These are phyloP conservation scores for Nemania sp. DNA, from an alignment of 2,329 filamentous ascomycete species.

Conservation along the genomic window DNA sequence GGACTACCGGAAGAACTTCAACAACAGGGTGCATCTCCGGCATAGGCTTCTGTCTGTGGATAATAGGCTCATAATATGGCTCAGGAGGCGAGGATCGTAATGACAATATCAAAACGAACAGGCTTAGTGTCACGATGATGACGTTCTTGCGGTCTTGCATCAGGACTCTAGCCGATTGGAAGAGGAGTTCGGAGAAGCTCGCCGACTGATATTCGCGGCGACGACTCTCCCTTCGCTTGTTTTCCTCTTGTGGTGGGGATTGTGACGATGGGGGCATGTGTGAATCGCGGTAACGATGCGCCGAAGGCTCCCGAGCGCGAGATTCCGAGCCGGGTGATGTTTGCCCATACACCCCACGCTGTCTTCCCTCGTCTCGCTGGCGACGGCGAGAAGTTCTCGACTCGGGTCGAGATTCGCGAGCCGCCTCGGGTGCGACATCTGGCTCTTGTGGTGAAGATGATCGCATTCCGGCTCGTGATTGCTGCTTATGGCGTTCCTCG, in stretches of 20 bases:
- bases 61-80: constrained; percentile 49
- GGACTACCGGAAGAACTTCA: constrained; percentile 25
- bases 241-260: constrained; percentile 47
- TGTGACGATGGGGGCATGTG: constrained; percentile 47
- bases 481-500: constrained; percentile 41
- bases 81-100: constrained; percentile 51
- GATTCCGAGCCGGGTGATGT: constrained; percentile 39
- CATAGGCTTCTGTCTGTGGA: constrained; percentile 44
- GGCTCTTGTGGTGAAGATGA: constrained; percentile 28
- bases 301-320: constrained; percentile 36
- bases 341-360: constrained; percentile 67
- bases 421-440: constrained; percentile 26
- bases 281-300: constrained; percentile 41
- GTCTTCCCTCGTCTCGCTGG: constrained; percentile 61
- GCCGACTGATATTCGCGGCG: constrained; percentile 55
- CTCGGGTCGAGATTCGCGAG: constrained; percentile 43
- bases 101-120: constrained; percentile 66
- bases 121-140: constrained; percentile 65
- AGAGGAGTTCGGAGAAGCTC: constrained; percentile 65
- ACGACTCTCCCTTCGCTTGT: constrained; percentile 50
- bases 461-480: constrained; percentile 15
- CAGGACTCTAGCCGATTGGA: constrained; percentile 65
- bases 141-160: constrained; percentile 71
- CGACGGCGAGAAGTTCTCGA: constrained; percentile 48
- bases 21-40: constrained; percentile 38